These are phyloP conservation scores for Ramichloridium luteum DNA, from an alignment of 2,329 filamentous ascomycete genomes.

Conservation along the genomic window DNA sequence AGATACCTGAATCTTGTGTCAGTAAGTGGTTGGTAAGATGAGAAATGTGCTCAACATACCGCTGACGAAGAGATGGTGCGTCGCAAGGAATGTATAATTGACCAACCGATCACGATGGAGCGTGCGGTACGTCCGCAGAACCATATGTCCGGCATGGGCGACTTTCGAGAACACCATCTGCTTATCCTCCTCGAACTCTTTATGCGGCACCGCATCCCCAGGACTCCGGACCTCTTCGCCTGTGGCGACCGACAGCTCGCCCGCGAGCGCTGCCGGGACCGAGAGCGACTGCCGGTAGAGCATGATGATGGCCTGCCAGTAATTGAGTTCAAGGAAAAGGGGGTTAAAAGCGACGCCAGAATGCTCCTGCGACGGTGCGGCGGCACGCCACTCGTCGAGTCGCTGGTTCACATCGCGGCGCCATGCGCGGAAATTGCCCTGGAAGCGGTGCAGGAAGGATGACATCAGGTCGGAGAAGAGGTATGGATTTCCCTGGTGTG, in stretches of 20 bases:
- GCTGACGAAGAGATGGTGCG: slow-evolving; percentile 94
- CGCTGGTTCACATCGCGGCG: slow-evolving; percentile 74
- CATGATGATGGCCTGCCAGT: slow-evolving; percentile 96
- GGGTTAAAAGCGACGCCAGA: slow-evolving; percentile 83
- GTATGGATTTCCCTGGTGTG: slow-evolving; percentile 54
- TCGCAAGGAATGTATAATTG: slow-evolving; percentile 91
- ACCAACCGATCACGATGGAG: slow-evolving; percentile 78
- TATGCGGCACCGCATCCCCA: slow-evolving; percentile 35
- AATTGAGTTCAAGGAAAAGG: slow-evolving; percentile 87
- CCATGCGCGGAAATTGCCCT: slow-evolving; percentile 81
- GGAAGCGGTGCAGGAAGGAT: slow-evolving; percentile 72
- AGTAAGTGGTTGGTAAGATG: slow-evolving; percentile 2
- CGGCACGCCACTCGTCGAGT: slow-evolving; percentile 74
- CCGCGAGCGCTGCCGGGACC: slow-evolving; percentile 75
- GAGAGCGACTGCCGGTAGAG: slow-evolving; percentile 70
- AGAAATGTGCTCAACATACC: slow-evolving; percentile 38
- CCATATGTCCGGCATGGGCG: slow-evolving; percentile 86
- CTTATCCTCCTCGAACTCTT: slow-evolving; percentile 65
- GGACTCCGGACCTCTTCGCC: slow-evolving; percentile 47
- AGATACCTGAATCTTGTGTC: slow-evolving; percentile 47
- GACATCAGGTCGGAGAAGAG: slow-evolving; percentile 71
- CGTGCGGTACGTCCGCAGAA: slow-evolving; percentile 79
- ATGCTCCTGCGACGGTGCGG: slow-evolving; percentile 61
- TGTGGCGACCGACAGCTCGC: slow-evolving; percentile 51
- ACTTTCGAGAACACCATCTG: slow-evolving; percentile 89